Percentiles rank a stretch among this genome's conserved stretches.
Conservation (phyloP, 2,329 filamentous ascomycete genomes). For the Pyricularia grisea region DNA sequence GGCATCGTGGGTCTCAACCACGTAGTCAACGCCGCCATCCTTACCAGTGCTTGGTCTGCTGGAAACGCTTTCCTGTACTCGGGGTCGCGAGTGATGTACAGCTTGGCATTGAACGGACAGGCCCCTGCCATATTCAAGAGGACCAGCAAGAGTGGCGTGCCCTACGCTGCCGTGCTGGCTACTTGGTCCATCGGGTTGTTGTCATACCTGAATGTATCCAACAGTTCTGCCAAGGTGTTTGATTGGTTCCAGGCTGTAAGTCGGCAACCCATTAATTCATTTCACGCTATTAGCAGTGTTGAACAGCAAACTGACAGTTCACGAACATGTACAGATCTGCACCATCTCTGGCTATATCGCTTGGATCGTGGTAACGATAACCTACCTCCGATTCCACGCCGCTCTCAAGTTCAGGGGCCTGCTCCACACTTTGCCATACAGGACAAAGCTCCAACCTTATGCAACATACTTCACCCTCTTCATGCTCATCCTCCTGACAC, state of each 20-base stretch:
- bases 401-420: conserved; percentile 46
- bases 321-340: conserved; percentile 36
- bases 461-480: conserved; percentile 52
- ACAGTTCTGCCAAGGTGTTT: conserved; percentile 54
- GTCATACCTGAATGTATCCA: conserved; percentile 60
- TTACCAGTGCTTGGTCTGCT: conserved; percentile 48
- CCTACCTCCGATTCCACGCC: conserved; percentile 48
- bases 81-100: conserved; percentile 60
- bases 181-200: conserved; percentile 54
- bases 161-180: conserved; percentile 41
- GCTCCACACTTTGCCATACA: conserved; percentile 39
- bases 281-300: background rate
- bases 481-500: conserved; percentile 50
- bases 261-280: conserved; percentile 7
- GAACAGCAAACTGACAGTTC: background rate
- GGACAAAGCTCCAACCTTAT: conserved; percentile 48
- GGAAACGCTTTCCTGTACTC: conserved; percentile 55
- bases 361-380: conserved; percentile 49
- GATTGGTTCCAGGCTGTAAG: conserved; percentile 52
- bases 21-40: conserved; percentile 52
- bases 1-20: conserved; percentile 53
- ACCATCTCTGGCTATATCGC: conserved; percentile 52
- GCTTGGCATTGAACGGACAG: conserved; percentile 56
- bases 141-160: conserved; percentile 54
- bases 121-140: conserved; percentile 51